These are phyloP conservation scores for Lasiosphaeria ovina DNA, from an alignment of 495 filamentous ascomycete species.

Conservation along the genomic window DNA sequence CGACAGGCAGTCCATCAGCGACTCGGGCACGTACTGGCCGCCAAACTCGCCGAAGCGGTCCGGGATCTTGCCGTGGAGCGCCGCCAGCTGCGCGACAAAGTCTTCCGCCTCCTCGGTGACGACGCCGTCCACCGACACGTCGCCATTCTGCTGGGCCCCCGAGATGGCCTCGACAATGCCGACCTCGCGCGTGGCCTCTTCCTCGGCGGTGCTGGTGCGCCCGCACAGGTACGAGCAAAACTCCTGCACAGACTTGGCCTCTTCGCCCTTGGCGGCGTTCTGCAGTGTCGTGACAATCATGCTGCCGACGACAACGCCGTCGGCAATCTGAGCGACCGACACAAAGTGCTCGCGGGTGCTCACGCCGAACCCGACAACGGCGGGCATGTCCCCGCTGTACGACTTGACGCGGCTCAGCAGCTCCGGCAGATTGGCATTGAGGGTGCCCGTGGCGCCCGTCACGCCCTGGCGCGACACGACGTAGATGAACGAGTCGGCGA, in stretches of 20 bases:
- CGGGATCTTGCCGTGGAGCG: constrained; percentile 59
- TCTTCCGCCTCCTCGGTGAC: constrained; percentile 42
- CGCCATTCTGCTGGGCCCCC: constrained; percentile 51
- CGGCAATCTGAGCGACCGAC: constrained; percentile 75
- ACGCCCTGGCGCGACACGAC: constrained; percentile 98
- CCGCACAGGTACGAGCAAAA: constrained; percentile 83
- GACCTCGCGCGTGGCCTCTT: constrained; percentile 53
- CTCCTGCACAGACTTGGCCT: constrained; percentile 73
- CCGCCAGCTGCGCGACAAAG: constrained; percentile 45
- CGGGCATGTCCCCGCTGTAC: constrained; percentile 85
- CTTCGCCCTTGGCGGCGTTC: constrained; percentile 65
- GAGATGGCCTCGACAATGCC: constrained; percentile 63
- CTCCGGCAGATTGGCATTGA: constrained; percentile 76
- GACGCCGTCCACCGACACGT: constrained; percentile 53
- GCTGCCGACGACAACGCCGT: constrained; percentile 96
- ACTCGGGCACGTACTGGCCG: constrained; percentile 98
- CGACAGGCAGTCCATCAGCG: constrained; percentile 91
- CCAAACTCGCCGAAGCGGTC: constrained; percentile 95
- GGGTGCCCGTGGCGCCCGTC: constrained; percentile 80
- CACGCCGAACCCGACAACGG: constrained; percentile 92
- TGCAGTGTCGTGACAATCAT: constrained; percentile 83
- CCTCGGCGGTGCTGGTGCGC: constrained; percentile 46
- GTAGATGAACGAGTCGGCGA: constrained; percentile 99
- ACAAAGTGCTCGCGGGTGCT: constrained; percentile 94
- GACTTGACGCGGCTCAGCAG: constrained; percentile 83